Conservation (phyloP, 352 stramenopile species). For the Globisporangium apiculatum region DNA sequence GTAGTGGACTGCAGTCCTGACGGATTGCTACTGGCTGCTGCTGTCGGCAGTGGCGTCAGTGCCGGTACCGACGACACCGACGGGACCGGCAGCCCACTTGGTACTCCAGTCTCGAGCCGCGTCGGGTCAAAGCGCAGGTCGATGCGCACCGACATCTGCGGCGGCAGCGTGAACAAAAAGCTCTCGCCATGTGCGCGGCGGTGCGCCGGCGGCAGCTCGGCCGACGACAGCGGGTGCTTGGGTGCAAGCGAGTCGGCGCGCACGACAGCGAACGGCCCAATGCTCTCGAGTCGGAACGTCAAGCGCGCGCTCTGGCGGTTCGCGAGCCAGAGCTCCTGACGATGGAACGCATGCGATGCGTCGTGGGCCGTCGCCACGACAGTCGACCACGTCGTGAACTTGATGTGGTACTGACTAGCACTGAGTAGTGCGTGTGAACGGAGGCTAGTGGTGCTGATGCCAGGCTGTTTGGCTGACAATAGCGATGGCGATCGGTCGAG, state of each 20-base stretch:
- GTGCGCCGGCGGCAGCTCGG: slow-evolving; percentile 45
- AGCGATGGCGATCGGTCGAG: slow-evolving; percentile 30
- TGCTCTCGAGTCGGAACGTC: slow-evolving; percentile 65
- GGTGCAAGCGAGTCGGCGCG: slow-evolving; percentile 58
- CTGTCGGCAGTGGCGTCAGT: too few relatives aligned
- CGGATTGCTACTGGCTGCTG: background rate
- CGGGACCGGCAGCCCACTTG: too few relatives aligned
- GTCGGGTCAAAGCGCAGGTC: slow-evolving; percentile 51
- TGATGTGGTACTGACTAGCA: slow-evolving; percentile 30
- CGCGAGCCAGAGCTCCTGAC: slow-evolving; percentile 39
- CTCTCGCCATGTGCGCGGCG: slow-evolving; percentile 52
- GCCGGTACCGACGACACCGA: too few relatives aligned
- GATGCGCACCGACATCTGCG: slow-evolving; percentile 60
- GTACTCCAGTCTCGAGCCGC: background rate
- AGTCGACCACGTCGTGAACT: slow-evolving; percentile 76
- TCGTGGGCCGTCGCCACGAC: slow-evolving; percentile 15
- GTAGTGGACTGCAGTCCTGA: background rate
- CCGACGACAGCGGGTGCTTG: slow-evolving; percentile 45
- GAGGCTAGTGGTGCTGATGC: too few relatives aligned
- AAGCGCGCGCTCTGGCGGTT: slow-evolving; percentile 53
- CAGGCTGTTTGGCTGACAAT: too few relatives aligned
- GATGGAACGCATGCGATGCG: slow-evolving; percentile 36
- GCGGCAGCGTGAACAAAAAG: slow-evolving; percentile 62
- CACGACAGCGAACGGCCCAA: slow-evolving; percentile 52
- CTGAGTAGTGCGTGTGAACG: background rate